Evolutionary conservation across 139 green algal genomes (phyloP).

Genomic region (Tetraselmis chui): DNA sequence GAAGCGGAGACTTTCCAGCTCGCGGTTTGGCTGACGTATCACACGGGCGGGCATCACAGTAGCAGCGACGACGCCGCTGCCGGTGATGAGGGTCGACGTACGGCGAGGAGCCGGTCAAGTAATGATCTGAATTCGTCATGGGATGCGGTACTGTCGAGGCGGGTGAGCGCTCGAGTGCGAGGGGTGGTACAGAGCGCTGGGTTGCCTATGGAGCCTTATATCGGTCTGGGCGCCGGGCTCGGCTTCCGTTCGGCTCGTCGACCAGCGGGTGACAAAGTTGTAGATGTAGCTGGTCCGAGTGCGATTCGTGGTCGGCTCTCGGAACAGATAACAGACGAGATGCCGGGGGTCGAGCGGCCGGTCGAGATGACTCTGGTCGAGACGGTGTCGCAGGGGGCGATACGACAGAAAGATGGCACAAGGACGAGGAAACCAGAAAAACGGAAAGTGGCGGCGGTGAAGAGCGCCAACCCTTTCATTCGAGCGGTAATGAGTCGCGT

Average conservation of each 20-base stretch:
- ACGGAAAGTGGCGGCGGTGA: not conserved
- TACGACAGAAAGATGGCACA: not conserved
- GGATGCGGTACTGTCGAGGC: not conserved
- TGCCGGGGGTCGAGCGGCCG: not conserved
- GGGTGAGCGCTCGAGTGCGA: not conserved
- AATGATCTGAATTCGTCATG: no score
- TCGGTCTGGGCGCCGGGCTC: not conserved
- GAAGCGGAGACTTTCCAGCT: not conserved
- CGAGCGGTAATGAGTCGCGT: not conserved
- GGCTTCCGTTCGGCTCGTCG: no score
- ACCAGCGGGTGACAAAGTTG: no score
- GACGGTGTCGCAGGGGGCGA: not conserved
- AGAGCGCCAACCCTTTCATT: not conserved
- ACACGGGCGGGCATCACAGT: not conserved
- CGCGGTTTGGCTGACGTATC: not conserved
- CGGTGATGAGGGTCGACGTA: no score
- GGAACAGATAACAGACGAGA: not conserved
- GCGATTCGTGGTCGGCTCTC: not conserved
- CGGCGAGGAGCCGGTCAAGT: no score
- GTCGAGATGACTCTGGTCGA: not conserved
- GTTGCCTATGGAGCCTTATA: not conserved
- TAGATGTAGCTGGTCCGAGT: not conserved
- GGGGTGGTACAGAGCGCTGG: not conserved
- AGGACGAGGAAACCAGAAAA: not conserved
- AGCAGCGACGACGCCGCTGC: no score